Base-by-base conservation (phyloP, 2,329 filamentous ascomycete species). In the Penicillium sp. region DNA sequence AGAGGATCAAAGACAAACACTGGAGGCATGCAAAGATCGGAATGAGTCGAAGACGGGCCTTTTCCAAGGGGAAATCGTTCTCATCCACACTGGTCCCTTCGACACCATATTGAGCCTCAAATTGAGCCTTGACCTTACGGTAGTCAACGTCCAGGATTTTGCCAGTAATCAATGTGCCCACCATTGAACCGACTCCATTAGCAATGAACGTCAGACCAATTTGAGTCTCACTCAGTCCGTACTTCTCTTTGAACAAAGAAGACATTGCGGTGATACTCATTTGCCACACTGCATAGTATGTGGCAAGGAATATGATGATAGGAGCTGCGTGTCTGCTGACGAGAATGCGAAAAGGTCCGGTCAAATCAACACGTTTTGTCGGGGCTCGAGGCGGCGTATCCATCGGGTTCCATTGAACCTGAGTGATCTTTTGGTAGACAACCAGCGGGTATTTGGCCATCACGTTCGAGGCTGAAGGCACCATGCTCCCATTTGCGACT, bases 201-300 rank as follows among this genome's bases (percentile, higher is more conserved):
- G 77, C 75, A 2, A 82, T 72, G 49, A 79, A 81, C 0, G 74
- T 74, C 2, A 79, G 60, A 0, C 76, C 76, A 11, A 76, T 72
- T 37, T 77, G 66, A 4, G 68, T 71, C 47, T 74, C 72, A 4
- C 47, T 59, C 1, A 77, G 63, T 6, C 64, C 64, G 48, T 80
- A 80, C 4, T 54, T 57, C 0, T 56, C 50, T 32, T 73, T 56
- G 54, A 80, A 77, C 0, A 80, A 66, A 0, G 70, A 70, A 0
- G 78, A 76, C 69, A 78, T 75, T 33, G 72, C 73, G 0, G 77
- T 77, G 48, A 78, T 77, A 54, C 70, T 74, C 74, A 79, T 79
- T 47, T 79, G 76, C 74, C 76, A 80, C 6, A 77, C 72, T 0
- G 75, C 69, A 48, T 79, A 80, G 60, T 77, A 74, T 3, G 78